Base-by-base conservation (phyloP, 495 filamentous ascomycete species). In the Talaromyces ruber region DNA sequence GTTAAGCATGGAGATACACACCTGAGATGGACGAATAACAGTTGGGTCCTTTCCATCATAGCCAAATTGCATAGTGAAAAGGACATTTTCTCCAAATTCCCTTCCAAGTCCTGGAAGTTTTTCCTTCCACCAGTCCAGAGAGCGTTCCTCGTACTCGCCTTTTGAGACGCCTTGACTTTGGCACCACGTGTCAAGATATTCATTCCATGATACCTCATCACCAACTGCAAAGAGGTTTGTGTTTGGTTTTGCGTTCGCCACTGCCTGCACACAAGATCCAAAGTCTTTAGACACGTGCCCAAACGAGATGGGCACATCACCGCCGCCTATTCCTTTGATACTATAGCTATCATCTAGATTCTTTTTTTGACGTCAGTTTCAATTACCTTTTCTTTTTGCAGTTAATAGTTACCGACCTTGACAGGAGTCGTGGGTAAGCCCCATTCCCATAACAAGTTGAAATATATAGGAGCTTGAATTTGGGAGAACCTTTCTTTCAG, bases 121-220 rank as follows among this genome's bases (percentile, higher is more conserved):
- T 64, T 72, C 62, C 70, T 76, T 73, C 6, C 67, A 61, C 53
- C 52, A 55, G 4, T 78, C 64, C 22, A 65, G 57, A 9, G 64
- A 66, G 39, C 74, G 54, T n/a, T 67, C 12, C 73, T 58, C 16
- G 57, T 53, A 9, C 64, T 70, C 52, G 68, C 58, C 51, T 72
- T 68, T 2, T 72, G 73, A 28, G 70, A 73, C 16, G 65, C 68
- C 58, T 62, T 74, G 12, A 72, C 51, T 50, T 73, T 69, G 39
- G 69, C 72, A 56, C 78, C 74, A 61, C 76, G 79, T 1, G 74
- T 77, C 8, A 77, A 64, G 0, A 79, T 63, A 62, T 72, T 77
- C 6, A 61, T 71, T 0, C 73, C 70, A n/a, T 75, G 59, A 0
- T 24, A 61, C 43, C 77, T 75, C 53, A 71, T 68, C 59, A 77